Conservation (phyloP, 768 basidiomycete species). For the Lactarius sanguifluus region DNA sequence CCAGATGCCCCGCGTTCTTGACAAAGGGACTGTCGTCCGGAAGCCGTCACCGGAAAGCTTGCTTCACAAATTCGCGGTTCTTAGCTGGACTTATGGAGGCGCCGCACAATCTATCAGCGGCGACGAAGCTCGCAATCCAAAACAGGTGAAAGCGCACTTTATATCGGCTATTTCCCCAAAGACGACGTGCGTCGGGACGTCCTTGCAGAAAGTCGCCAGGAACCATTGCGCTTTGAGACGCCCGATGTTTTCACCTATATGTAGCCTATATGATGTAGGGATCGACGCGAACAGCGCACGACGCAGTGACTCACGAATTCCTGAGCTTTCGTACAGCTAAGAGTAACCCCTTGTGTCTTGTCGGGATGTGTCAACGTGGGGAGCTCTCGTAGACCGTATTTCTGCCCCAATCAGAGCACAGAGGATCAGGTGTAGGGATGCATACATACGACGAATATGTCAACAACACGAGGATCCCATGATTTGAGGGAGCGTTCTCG, state of each 20-base stretch:
- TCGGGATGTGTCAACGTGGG: slow-evolving; percentile 47
- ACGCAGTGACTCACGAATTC: slow-evolving; percentile 38
- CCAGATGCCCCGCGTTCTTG: slow-evolving; percentile 26
- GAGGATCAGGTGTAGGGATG: slow-evolving; percentile 1
- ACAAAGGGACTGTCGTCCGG: slow-evolving; percentile 17
- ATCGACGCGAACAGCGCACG: not conserved
- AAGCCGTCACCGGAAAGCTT: slow-evolving; percentile 14
- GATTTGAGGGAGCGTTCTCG: slow-evolving; percentile 44
- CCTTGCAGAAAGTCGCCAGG: slow-evolving; percentile 24
- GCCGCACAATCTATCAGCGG: not conserved
- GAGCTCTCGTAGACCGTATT: slow-evolving; percentile 43
- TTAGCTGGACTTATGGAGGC: slow-evolving; percentile 7
- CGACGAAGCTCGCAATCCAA: not conserved
- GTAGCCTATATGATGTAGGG: slow-evolving; percentile 10
- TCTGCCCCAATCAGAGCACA: slow-evolving; percentile 34
- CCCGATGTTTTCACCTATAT: slow-evolving; percentile 13
- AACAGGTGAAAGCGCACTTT: slow-evolving; percentile 9
- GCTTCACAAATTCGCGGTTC: slow-evolving; percentile 15
- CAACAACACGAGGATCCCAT: slow-evolving; percentile 53
- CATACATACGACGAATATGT: slow-evolving; percentile 43
- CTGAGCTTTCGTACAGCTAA: slow-evolving; percentile 47
- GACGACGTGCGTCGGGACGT: slow-evolving; percentile 26
- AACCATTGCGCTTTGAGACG: slow-evolving; percentile 4
- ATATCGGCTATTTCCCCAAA: slow-evolving; percentile 24
- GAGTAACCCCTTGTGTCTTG: slow-evolving; percentile 45